phyloP scores from a whole-genome alignment of 371 early-diverging fungal species.

The Mucor irregularis region DNA sequence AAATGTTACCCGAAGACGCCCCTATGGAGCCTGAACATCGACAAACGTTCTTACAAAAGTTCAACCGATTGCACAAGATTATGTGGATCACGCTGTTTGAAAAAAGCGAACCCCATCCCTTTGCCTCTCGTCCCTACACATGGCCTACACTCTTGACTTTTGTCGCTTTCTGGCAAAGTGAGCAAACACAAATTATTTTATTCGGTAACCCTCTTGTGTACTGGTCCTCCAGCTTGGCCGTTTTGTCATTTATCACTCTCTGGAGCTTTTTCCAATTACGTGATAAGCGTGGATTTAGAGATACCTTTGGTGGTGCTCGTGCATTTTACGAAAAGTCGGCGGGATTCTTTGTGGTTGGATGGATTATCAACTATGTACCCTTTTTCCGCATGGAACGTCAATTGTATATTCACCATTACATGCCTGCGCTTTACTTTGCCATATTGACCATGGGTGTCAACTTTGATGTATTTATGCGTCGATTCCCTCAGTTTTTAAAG shows the following conservation, averaged over 20 bases:
- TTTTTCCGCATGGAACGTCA: constrained; percentile 96
- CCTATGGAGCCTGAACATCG: constrained; percentile 47
- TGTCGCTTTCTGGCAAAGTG: constrained; percentile 87
- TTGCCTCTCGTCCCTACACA: constrained; percentile 75
- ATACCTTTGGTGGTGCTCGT: constrained; percentile 35
- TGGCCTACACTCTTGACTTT: constrained; percentile 90
- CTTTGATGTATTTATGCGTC: constrained; percentile 70
- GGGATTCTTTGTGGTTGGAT: constrained; percentile 87
- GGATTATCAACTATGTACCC: constrained; percentile 93
- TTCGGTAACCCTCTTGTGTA: constrained; percentile 97
- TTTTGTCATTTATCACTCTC: constrained; percentile 61
- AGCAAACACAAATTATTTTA: constrained; percentile 80
- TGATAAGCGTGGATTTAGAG: constrained; percentile 73
- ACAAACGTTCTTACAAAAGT: constrained; percentile 75
- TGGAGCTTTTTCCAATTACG: constrained; percentile 64
- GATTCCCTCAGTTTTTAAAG: constrained; percentile 40
- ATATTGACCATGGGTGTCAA: constrained; percentile 72
- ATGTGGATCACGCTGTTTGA: constrained; percentile 87
- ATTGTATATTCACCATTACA: constrained; percentile 98
- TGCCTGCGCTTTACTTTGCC: constrained; percentile 88
- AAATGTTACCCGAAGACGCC: constrained; percentile 33
- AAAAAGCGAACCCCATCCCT: constrained; percentile 85
- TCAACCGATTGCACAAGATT: constrained; percentile 74
- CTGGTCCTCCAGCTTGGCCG: constrained; percentile 76
- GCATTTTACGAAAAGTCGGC: constrained; percentile 59